Conservation (phyloP, 2,329 filamentous ascomycete genomes). For the Fusarium nurragi region DNA sequence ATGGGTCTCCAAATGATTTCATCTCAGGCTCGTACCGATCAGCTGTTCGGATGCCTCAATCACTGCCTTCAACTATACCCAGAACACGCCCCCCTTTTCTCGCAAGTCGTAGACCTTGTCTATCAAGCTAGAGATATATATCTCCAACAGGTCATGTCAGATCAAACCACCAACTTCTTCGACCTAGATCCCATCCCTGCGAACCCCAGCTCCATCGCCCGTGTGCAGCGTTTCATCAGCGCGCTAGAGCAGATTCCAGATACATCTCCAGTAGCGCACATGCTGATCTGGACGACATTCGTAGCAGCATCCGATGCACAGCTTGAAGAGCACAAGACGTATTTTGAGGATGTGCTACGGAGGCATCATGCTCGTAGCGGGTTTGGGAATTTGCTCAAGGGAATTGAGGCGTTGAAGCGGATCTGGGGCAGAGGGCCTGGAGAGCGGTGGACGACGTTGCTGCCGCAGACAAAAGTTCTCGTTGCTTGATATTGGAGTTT, state of each 20-base stretch:
- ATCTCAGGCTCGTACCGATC: conserved; percentile 27
- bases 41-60: conserved; percentile 38
- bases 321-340: conserved; percentile 40
- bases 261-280: conserved; percentile 35
- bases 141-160: conserved; percentile 71
- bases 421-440: conserved; percentile 38
- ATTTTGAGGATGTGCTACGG: conserved; percentile 33
- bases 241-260: conserved; percentile 34
- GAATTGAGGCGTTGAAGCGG: conserved; percentile 34
- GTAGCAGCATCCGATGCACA: conserved; percentile 41
- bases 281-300: conserved; percentile 44
- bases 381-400: conserved; percentile 41
- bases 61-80: conserved; percentile 69
- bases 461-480: conserved; percentile 39
- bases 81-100: conserved; percentile 78
- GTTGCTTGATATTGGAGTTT: conserved; percentile 38
- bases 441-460: conserved; percentile 41
- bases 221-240: conserved; percentile 42
- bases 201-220: conserved; percentile 19
- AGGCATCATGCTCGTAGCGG: conserved; percentile 37
- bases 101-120: conserved; percentile 81
- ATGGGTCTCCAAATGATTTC: conserved; percentile 40
- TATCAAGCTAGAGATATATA: conserved; percentile 87
- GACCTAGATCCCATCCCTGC: background rate
- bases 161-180: conserved; percentile 26